phyloP scores from a whole-genome alignment of 257 asterid genomes.

The Petunia secreta region DNA sequence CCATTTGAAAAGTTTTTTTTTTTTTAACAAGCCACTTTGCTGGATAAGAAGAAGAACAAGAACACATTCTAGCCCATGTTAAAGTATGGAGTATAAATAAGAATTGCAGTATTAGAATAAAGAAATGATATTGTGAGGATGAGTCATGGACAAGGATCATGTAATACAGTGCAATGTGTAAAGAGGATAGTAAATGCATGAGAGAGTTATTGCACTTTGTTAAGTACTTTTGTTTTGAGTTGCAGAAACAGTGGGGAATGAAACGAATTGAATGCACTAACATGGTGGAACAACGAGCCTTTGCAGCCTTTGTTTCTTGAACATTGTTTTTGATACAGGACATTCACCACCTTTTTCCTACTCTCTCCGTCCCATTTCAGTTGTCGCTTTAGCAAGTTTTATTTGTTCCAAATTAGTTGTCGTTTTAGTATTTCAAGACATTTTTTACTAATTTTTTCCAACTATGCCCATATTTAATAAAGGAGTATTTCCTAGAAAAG shows the following conservation, averaged over 20 bases:
- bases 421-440: too few species aligned
- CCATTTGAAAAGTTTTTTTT: slow-evolving; percentile 32
- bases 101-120: background rate
- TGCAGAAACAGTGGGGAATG: slow-evolving; percentile 31
- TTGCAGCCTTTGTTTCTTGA: slow-evolving; percentile 21
- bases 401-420: too few species aligned
- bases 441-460: too few species aligned
- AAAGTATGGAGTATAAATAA: background rate
- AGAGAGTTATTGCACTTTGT: slow-evolving; percentile 30
- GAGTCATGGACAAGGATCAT: slow-evolving; percentile 40
- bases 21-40: slow-evolving; percentile 12
- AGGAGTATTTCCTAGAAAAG: too few species aligned
- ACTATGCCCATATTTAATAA: too few species aligned
- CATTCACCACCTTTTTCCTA: background rate
- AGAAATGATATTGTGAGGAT: background rate
- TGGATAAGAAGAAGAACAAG: background rate
- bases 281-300: slow-evolving; percentile 48
- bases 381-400: too few species aligned
- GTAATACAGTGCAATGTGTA: slow-evolving; percentile 25
- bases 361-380: too few species aligned
- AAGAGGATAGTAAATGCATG: slow-evolving; percentile 25
- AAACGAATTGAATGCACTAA: slow-evolving; percentile 49
- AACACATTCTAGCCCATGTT: background rate
- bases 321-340: background rate
- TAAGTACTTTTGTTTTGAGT: slow-evolving; percentile 22